A percentile compares a stretch with the other conserved stretches of the same genome.
Conservation (phyloP, 2,329 filamentous ascomycete species). For the Lachnellula suecica region DNA sequence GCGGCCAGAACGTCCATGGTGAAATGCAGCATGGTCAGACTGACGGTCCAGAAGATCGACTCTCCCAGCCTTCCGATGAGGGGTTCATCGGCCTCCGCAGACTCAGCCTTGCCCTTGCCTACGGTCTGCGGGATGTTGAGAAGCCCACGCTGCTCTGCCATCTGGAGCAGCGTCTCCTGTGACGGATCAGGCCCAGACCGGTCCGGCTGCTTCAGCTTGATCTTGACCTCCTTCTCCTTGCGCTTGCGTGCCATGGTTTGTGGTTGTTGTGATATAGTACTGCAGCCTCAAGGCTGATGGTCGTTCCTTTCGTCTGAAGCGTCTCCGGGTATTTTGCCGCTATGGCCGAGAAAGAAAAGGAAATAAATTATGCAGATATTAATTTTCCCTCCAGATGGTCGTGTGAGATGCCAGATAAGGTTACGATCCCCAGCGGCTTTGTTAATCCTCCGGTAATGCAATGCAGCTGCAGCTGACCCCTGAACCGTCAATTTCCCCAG, state of each 20-base stretch:
- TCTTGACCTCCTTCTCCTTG: slow-evolving; percentile 45
- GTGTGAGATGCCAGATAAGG: background rate
- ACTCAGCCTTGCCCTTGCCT: slow-evolving; percentile 18
- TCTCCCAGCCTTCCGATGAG: slow-evolving; percentile 40
- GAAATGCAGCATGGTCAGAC: slow-evolving; percentile 71
- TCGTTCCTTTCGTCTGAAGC: background rate
- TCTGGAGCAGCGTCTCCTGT: slow-evolving; percentile 69
- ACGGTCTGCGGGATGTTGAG: slow-evolving; percentile 17
- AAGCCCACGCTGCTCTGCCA: slow-evolving; percentile 65
- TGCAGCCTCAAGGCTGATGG: background rate
- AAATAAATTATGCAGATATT: too few species aligned
- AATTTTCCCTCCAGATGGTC: too few species aligned
- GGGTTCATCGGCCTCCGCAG: slow-evolving; percentile 27
- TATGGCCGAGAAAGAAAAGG: background rate
- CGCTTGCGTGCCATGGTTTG: slow-evolving; percentile 47
- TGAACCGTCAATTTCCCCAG: background rate
- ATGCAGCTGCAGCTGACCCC: slow-evolving; percentile 2
- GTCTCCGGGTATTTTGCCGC: background rate
- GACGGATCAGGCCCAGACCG: slow-evolving; percentile 55
- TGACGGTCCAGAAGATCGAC: slow-evolving; percentile 56
- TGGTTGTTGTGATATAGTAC: background rate
- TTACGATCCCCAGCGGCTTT: background rate
- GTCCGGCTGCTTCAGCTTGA: slow-evolving; percentile 69
- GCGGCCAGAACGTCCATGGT: slow-evolving; percentile 79
- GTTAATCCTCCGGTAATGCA: slow-evolving; percentile 1